Base-by-base conservation (phyloP, 2,329 filamentous ascomycete genomes). In the Sordariomycetes sp. region DNA sequence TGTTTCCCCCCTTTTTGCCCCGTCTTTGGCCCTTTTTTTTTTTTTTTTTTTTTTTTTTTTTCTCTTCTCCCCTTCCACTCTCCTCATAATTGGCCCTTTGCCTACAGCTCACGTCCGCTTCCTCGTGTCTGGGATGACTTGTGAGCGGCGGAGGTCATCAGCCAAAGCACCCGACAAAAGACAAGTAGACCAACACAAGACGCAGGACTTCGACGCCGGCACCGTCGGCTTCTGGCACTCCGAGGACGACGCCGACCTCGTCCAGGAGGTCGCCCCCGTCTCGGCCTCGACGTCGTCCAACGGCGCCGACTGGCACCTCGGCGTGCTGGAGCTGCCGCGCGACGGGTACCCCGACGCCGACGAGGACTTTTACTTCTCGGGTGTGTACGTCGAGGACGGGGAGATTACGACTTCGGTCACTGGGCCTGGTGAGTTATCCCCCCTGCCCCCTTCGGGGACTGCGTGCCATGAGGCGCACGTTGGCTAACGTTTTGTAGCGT, bases 321-420 rank as follows among this genome's bases (percentile, higher is more conserved):
- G 86, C 59, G 80, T 87, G 25, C 72, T 89, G 56, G 80, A 87
- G 61, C 72, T 89, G 57, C 80, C 84, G 13, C 74, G 79, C 20
- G 70, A 72, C 36, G 80, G 81, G 1, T 77, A 78, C 53, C 67
- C 75, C 52, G 78, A 81, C 45, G 66, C 65, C 3, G 71, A 67
- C 42, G 85, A 88, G 72, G 85, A 89, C 65, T 84, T 84, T 73
- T 87, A 81, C 67, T 89, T 87, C 70, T 84, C 80, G 3, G 85
- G 86, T 10, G 81, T 87, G 3, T 89, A 87, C 64, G 76, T 89
- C 54, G 86, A 89, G 75, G 62, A 65, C 36, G 63, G 63, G 10
- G 57, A 60, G 54, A 62, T 72, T 54, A 71, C 69, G 24, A 71
- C 68, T 32, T 57, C 59, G 15, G 57, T 56, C 71, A 35, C 34